These are phyloP conservation scores for Pseudocercospora fuligena DNA, from an alignment of 2,329 filamentous ascomycete species.

Conservation along the genomic window DNA sequence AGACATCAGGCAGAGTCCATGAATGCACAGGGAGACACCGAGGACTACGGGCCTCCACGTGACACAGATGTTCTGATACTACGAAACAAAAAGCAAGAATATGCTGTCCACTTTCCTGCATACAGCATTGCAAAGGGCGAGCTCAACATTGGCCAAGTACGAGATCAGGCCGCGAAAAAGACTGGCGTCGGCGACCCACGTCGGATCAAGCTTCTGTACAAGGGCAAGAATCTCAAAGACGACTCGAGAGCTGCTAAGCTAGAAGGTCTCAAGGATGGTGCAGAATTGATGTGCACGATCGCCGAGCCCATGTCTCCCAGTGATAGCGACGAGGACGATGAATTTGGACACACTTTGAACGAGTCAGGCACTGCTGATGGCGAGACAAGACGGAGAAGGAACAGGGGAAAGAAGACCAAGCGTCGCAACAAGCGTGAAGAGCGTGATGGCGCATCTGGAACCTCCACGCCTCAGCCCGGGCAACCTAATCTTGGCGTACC, in stretches of 20 bases:
- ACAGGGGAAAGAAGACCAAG: conserved; percentile 51
- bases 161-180: conserved; percentile 69
- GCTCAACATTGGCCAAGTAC: conserved; percentile 68
- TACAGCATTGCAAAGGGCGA: conserved; percentile 77
- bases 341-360: conserved; percentile 40
- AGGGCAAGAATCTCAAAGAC: conserved; percentile 72
- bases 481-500: conserved; percentile 43
- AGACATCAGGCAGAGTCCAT: conserved; percentile 42
- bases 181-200: conserved; percentile 64
- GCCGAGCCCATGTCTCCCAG: conserved; percentile 57
- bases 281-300: conserved; percentile 64
- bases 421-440: conserved; percentile 47
- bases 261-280: conserved; percentile 63
- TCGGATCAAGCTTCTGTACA: conserved; percentile 72
- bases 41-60: conserved; percentile 49
- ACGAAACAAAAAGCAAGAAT: conserved; percentile 68
- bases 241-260: conserved; percentile 61
- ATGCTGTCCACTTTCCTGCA: conserved; percentile 73
- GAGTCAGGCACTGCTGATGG: conserved; percentile 32
- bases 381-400: conserved; percentile 47
- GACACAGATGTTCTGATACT: conserved; percentile 74
- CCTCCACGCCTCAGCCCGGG: conserved; percentile 41
- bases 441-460: conserved; percentile 32
- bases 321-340: conserved; percentile 47
- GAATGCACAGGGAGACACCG: conserved; percentile 44